Conservation (phyloP, 2,329 filamentous ascomycete genomes). For the Xylariomycetidae sp. region DNA sequence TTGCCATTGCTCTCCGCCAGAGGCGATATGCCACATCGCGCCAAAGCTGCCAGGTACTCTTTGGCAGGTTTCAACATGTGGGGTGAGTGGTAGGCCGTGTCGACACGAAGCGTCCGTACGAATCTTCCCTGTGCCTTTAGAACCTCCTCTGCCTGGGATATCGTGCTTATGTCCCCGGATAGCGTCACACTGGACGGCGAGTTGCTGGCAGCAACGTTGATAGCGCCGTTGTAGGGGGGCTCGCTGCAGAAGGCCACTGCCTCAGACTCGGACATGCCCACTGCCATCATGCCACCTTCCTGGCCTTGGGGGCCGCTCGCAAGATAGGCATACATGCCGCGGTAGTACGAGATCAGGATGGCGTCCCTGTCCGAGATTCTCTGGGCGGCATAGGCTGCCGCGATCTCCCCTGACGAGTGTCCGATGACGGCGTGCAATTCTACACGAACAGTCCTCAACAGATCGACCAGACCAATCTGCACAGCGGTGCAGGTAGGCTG, state of each 20-base stretch:
- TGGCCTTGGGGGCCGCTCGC: slow-evolving; percentile 16
- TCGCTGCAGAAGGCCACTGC: slow-evolving; percentile 17
- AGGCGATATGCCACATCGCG: slow-evolving; percentile 22
- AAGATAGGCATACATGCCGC: slow-evolving; percentile 19
- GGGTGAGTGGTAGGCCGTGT: slow-evolving; percentile 43
- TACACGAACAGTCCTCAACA: slow-evolving; percentile 23
- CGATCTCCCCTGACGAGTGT: slow-evolving; percentile 27
- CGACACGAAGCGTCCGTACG: slow-evolving; percentile 31
- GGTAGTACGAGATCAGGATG: slow-evolving; percentile 25
- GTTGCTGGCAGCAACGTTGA: slow-evolving; percentile 24
- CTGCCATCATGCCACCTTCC: slow-evolving; percentile 24
- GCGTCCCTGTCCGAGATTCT: slow-evolving; percentile 22
- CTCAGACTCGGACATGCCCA: slow-evolving; percentile 19
- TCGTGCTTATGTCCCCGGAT: slow-evolving; percentile 21
- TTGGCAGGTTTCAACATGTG: slow-evolving; percentile 35
- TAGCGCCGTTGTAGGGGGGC: slow-evolving; percentile 14
- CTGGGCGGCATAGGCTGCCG: slow-evolving; percentile 26
- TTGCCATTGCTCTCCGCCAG: slow-evolving; percentile 15
- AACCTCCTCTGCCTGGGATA: slow-evolving; percentile 14
- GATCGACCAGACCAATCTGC: slow-evolving; percentile 39
- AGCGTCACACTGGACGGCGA: slow-evolving; percentile 22
- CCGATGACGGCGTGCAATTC: slow-evolving; percentile 26
- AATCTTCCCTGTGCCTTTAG: slow-evolving; percentile 22
- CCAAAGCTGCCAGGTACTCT: slow-evolving; percentile 28
- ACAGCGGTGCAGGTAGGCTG: slow-evolving; percentile 50